Evolutionary conservation across 495 filamentous ascomycete species (phyloP), one percentile per base, ranked within the genome.

Genomic region (Penicillium longicatenatum): DNA sequence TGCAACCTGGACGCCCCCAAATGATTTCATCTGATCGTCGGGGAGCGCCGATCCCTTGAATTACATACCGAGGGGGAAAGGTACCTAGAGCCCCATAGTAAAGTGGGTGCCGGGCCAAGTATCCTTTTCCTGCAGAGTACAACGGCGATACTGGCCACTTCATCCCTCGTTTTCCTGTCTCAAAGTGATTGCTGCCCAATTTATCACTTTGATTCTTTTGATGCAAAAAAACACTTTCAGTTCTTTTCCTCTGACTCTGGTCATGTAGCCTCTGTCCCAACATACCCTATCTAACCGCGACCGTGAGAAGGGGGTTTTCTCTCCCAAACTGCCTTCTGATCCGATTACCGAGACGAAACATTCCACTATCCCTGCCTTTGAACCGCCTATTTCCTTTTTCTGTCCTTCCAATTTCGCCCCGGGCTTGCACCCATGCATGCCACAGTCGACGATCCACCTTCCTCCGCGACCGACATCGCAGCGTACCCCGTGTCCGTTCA

Each of bases 341-440:
- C 29, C 48, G 29, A 26, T 44, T 20, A 42, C 62, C 60, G 54
- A 63, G 35, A 63, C 61, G 54, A 65, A 66, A 63, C 69, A 71
- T 71, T 71, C 69, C 69, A 62, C 44, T 43, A 70, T 68, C 65
- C 67, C 67, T 70, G 54, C 62, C 64, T 30, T 48, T 57, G 41
- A 62, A 30, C 31, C 52, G 44, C 58, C 24, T 57, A 41, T 48
- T 29, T 37, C 57, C 45, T 39, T 47, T 53, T 56, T 53, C 52
- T 54, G 55, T 44, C 42, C 55, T 60, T 58, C 46, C 52, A 42
- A 57, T 54, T n/a, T 39, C 44, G 56, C 64, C 57, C 55, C 60
- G 61, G 63, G 47, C 59, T 59, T 63, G 59, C 65, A 70, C 64
- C 70, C 66, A 79, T 78, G 74, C 76, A 71, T 71, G 74, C 75